Evolutionary conservation across 2,329 filamentous ascomycete genomes (phyloP), one percentile per base, ranked within the genome.

Genomic region (Nemania diffusa): DNA sequence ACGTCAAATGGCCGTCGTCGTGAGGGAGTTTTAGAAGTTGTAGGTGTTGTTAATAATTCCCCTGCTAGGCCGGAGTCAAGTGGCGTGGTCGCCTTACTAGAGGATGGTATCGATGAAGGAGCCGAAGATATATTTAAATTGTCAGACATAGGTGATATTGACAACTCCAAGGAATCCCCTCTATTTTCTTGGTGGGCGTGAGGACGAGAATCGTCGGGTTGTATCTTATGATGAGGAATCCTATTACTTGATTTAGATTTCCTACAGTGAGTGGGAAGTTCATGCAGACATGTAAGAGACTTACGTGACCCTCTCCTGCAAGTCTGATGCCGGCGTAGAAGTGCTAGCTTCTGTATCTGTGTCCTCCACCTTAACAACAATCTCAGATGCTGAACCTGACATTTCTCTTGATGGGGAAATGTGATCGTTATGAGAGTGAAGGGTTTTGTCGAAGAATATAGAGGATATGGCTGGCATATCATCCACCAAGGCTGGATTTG

Each of bases 71-170:
- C 81, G 58, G 78, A 71, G 62, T 88, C 86, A 65, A 85, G 78
- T 52, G 87, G 88, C 50, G 88, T 90, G 56, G 88, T 90, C 67
- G 87, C 87, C 78, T 90, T 89, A 78, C 88, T 91, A 70, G 87
- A 89, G 44, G 81, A 75, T 4, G 69, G 68, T 61, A 70, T 69
- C 34, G 83, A 84, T 7, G 85, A 85, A n/a, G 82, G 82, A 20
- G 81, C 78, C 26, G 87, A 88, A 56, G 85, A 85, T 27, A 85
- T 76, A 52, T 88, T 86, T 58, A 87, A 89, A 27, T 82, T 78
- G 63, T 89, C 87, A 68, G 86, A 85, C 34, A 84, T 70, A 64
- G 78, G 80, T 20, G 85, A 85, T 22, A 84, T 79, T n/a, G 86
- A 87, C 15, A 87, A 89, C 52, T 81, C 80, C 69, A 85, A 80